A percentile compares a stretch with the other conserved stretches of the same genome.
Evolutionary conservation across 2,329 filamentous ascomycete genomes (phyloP).

Genomic region (Juglanconis sp.): DNA sequence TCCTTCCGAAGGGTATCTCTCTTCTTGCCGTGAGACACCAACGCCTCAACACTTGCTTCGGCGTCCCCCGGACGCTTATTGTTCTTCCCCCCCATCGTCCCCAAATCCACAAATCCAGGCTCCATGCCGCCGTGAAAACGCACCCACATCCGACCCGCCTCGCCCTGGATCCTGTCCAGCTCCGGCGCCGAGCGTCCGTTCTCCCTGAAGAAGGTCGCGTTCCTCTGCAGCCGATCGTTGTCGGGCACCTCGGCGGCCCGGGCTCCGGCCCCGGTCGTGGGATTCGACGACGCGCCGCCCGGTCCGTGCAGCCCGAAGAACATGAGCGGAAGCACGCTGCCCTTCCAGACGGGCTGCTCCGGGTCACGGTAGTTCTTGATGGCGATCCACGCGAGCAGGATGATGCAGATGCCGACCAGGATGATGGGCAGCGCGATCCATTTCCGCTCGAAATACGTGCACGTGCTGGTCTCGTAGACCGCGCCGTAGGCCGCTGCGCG

Average conservation of each 20-base stretch:
- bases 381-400: constrained; percentile 17
- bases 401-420: constrained; percentile 14
- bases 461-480: constrained; percentile 16
- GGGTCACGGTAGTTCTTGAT: constrained; percentile 19
- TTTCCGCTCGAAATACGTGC: constrained; percentile 14
- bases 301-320: constrained; percentile 16
- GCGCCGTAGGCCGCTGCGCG: constrained; percentile 3
- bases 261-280: background rate
- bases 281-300: background rate
- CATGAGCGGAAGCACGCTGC: constrained; percentile 16
- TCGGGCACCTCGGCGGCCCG: background rate
- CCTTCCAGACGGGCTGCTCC: constrained; percentile 20
- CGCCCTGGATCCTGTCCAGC: constrained; percentile 9
- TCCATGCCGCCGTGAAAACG: constrained; percentile 15
- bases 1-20: background rate
- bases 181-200: constrained; percentile 13
- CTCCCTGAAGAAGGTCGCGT: background rate
- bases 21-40: background rate
- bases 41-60: background rate
- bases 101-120: constrained; percentile 7
- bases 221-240: background rate
- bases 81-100: background rate
- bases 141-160: constrained; percentile 16
- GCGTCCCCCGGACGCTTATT: background rate
- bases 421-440: constrained; percentile 18